Evolutionary conservation across 2,329 filamentous ascomycete species (phyloP).

Genomic region (Graphilbum ipis-grandicollis): DNA sequence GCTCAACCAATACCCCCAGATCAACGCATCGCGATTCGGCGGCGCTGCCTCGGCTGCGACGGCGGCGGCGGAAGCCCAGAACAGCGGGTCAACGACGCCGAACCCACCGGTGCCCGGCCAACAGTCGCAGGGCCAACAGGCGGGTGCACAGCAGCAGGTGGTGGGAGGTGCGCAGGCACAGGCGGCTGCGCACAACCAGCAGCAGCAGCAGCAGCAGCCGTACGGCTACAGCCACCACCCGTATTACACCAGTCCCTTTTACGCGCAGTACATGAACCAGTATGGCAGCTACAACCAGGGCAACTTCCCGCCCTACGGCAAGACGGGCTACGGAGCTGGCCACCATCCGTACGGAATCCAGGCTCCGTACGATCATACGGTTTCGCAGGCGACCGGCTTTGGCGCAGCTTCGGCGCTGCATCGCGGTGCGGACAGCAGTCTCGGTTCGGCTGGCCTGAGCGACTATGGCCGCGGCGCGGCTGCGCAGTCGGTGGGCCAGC

Average conservation of each 20-base stretch:
- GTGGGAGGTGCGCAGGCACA: constrained; percentile 13
- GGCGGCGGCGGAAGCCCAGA: constrained; percentile 49
- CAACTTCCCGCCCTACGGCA: constrained; percentile 38
- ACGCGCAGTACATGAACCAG: constrained; percentile 39
- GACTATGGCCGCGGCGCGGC: constrained; percentile 36
- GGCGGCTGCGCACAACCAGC: constrained; percentile 18
- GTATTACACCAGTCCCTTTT: constrained; percentile 46
- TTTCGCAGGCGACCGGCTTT: constrained; percentile 24
- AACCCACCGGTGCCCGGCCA: constrained; percentile 45
- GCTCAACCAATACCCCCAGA: constrained; percentile 56
- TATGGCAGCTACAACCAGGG: constrained; percentile 23
- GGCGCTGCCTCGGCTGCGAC: constrained; percentile 12
- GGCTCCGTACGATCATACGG: constrained; percentile 20
- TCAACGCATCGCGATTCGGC: constrained; percentile 48
- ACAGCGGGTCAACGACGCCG: constrained; percentile 80
- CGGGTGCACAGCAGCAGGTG: constrained; percentile 19
- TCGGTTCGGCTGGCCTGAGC: constrained; percentile 28
- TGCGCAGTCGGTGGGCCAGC: constrained; percentile 21
- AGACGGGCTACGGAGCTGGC: constrained; percentile 38
- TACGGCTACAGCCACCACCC: constrained; percentile 35
- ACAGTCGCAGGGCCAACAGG: constrained; percentile 22
- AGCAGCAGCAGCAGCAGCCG: constrained; percentile 13
- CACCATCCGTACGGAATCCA: constrained; percentile 31
- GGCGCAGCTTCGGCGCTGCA: constrained; percentile 30
- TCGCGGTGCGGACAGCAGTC: constrained; percentile 28